Conservation (phyloP, 148 eudicot species). For the Talinum fruticosum region DNA sequence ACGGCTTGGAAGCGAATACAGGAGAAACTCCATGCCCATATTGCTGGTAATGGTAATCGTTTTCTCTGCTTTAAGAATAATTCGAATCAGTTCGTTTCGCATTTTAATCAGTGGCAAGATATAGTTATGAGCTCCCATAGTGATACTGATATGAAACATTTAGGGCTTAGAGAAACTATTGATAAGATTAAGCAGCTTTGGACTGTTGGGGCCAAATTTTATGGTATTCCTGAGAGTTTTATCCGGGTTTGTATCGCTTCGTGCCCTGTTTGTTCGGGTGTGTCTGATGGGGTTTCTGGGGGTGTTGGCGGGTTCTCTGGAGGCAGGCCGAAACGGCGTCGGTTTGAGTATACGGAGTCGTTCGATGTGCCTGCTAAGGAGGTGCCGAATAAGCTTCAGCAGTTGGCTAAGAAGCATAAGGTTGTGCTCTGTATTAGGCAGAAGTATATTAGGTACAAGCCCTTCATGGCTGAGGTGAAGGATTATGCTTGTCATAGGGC, state of each 20-base stretch:
- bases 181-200: slow-evolving; percentile 83
- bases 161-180: slow-evolving; percentile 76
- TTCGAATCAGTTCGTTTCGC: slow-evolving; percentile 68
- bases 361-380: slow-evolving; percentile 86
- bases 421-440: slow-evolving; percentile 92
- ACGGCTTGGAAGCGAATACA: slow-evolving; percentile 97
- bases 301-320: slow-evolving; percentile 24
- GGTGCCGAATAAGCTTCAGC: slow-evolving; percentile 58
- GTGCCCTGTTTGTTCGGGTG: slow-evolving; percentile 59
- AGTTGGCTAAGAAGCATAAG: slow-evolving; percentile 78
- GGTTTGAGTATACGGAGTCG: slow-evolving; percentile 89
- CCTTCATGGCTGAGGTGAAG: slow-evolving; percentile 97
- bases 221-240: slow-evolving; percentile 90
- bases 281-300: slow-evolving; percentile 16
- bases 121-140: slow-evolving; percentile 67
- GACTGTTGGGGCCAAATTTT: slow-evolving; percentile 97
- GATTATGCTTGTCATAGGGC: slow-evolving; percentile 97
- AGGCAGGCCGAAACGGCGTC: slow-evolving; percentile 55
- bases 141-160: slow-evolving; percentile 65
- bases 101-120: slow-evolving; percentile 83
- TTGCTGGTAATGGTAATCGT: slow-evolving; percentile 41
- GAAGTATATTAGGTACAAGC: slow-evolving; percentile 95
- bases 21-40: slow-evolving; percentile 63
- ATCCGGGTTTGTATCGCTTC: slow-evolving; percentile 70
- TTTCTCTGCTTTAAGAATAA: slow-evolving; percentile 78